Percentiles rank a stretch among this genome's conserved stretches.
Conservation (phyloP, 225 moss, liverwort and hornwort genomes). For the Bryum argenteum region DNA sequence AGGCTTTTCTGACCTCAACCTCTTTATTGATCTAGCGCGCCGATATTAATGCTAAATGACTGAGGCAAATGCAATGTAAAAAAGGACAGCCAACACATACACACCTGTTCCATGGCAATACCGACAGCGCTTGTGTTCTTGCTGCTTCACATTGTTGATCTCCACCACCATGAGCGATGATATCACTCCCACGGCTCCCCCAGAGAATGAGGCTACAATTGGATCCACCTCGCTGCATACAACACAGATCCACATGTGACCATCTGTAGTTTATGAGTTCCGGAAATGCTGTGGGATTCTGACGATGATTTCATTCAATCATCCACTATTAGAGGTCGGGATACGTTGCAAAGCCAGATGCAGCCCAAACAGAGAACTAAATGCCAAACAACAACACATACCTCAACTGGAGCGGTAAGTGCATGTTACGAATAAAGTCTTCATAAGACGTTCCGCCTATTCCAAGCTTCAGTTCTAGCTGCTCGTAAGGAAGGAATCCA, state of each 20-base stretch:
- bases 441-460: constrained; percentile 91
- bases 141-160: constrained; percentile 94
- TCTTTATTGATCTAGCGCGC: background rate
- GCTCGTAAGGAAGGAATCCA: constrained; percentile 29
- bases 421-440: constrained; percentile 88
- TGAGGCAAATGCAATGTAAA: background rate
- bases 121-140: constrained; percentile 90
- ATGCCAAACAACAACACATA: constrained; percentile 18
- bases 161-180: constrained; percentile 95
- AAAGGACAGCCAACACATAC: background rate
- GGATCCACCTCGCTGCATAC: constrained; percentile 83
- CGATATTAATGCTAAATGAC: background rate
- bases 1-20: background rate
- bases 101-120: constrained; percentile 96
- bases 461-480: constrained; percentile 93
- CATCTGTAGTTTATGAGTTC: background rate
- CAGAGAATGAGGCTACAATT: constrained; percentile 96
- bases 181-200: constrained; percentile 95
- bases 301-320: background rate
- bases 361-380: constrained; percentile 3
- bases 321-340: background rate
- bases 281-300: background rate
- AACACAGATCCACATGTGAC: constrained; percentile 1
- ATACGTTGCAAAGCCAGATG: background rate
- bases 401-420: constrained; percentile 92